Conservation (phyloP, 352 stramenopile genomes). For the Phytophthora sp. region DNA sequence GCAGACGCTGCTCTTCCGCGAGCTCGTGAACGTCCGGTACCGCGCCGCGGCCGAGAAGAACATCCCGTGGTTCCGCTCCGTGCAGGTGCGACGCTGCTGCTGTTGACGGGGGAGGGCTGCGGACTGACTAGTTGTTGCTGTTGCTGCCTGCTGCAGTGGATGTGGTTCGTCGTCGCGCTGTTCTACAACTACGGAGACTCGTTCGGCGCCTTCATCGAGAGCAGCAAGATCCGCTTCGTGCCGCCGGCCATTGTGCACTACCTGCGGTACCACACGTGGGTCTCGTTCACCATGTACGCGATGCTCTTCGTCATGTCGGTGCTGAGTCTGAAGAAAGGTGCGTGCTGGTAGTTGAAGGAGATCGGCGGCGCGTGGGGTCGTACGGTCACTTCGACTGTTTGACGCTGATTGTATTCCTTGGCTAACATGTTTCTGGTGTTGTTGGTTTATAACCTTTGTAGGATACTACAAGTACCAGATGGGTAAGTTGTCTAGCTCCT, state of each 20-base stretch:
- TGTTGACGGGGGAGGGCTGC: neutral
- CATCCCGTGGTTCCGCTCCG: constrained; percentile 97
- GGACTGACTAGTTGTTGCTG: neutral
- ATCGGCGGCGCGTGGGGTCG: too few relatives aligned
- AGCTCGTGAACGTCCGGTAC: constrained; percentile 99
- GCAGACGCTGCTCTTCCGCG: constrained; percentile 94
- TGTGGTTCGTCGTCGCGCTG: constrained; percentile 97
- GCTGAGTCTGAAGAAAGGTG: constrained; percentile 92
- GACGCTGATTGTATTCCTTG: neutral
- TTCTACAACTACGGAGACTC: constrained; percentile 96
- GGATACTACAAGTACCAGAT: constrained; percentile 96
- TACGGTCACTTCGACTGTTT: constrained; percentile 5
- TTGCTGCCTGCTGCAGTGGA: constrained; percentile 81
- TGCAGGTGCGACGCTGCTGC: constrained; percentile 54
- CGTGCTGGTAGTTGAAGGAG: constrained; percentile 7
- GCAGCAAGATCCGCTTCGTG: constrained; percentile 84
- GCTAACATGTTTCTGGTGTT: constrained; percentile 4
- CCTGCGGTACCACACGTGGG: constrained; percentile 89
- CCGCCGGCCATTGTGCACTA: constrained; percentile 85
- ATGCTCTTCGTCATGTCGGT: constrained; percentile 96
- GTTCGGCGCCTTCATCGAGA: constrained; percentile 86
- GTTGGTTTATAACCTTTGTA: constrained; percentile 12
- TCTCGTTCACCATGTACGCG: constrained; percentile 96
- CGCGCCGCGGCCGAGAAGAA: constrained; percentile 93
- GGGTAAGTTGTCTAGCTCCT: constrained; percentile 45